Conservation (phyloP, 768 basidiomycete species). For the Dictyophora rubrovolvata region DNA sequence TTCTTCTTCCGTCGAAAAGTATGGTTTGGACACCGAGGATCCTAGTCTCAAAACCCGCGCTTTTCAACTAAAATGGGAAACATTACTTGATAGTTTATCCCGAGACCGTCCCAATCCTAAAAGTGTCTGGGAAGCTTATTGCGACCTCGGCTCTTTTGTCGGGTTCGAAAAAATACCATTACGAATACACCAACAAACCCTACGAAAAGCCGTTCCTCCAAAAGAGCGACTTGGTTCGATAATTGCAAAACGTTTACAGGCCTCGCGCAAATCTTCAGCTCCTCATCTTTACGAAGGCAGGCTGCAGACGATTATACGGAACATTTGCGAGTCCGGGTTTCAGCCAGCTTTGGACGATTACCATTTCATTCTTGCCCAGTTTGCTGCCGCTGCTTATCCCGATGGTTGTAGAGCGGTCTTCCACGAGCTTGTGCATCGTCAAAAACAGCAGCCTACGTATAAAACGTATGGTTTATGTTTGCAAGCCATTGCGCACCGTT, state of each 20-base stretch:
- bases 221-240: conserved; percentile 34
- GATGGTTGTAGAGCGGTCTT: conserved; percentile 51
- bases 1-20: not conserved
- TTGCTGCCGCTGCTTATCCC: conserved; percentile 66
- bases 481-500: conserved; percentile 60
- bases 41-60: not conserved
- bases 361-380: conserved; percentile 64
- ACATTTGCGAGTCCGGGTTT: conserved; percentile 49
- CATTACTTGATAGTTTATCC: conserved; percentile 22
- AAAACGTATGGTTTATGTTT: conserved; percentile 55
- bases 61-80: conserved; percentile 16
- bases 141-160: conserved; percentile 39
- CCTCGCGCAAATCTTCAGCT: conserved; percentile 24
- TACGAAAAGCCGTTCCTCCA: conserved; percentile 53
- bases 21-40: not conserved
- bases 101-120: conserved; percentile 29
- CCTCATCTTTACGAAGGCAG: conserved; percentile 57
- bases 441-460: conserved; percentile 36
- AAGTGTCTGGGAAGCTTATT: conserved; percentile 57
- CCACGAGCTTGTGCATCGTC: conserved; percentile 37
- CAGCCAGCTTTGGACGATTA: conserved; percentile 51
- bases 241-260: conserved; percentile 31
- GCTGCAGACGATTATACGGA: conserved; percentile 55
- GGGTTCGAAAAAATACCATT: conserved; percentile 46
- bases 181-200: conserved; percentile 56